Percentiles rank a stretch among this genome's conserved stretches.
Conservation (phyloP, 208 protist species). For the Trypanosoma cruzi region DNA sequence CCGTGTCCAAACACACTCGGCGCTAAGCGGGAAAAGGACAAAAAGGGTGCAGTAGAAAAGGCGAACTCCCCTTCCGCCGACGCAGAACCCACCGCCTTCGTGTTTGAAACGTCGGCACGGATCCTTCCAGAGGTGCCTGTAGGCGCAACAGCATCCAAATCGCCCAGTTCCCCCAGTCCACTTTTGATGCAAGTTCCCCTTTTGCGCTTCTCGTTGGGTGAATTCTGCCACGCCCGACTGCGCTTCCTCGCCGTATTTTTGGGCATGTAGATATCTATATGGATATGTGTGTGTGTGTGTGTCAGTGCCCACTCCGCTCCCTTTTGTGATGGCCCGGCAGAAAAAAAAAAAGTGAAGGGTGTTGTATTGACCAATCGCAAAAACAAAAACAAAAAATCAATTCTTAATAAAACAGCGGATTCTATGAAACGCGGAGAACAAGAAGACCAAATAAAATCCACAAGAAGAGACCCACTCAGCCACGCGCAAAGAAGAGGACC, state of each 20-base stretch:
- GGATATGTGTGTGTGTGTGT: neutral
- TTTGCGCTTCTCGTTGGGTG: slow-evolving; percentile 39
- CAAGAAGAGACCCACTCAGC: no score
- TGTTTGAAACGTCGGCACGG: neutral
- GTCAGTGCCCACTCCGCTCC: neutral
- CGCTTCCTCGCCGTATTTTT: slow-evolving; percentile 20
- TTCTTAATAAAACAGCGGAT: no score
- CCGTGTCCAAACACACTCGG: slow-evolving; percentile 61
- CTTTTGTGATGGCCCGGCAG: neutral
- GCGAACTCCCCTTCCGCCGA: neutral
- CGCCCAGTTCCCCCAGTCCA: slow-evolving; percentile 62
- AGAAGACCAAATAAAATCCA: no score
- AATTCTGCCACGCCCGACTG: neutral
- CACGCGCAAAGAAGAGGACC: no score
- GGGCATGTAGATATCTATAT: no score
- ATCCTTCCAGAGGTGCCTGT: neutral
- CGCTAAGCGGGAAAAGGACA: slow-evolving; percentile 7
- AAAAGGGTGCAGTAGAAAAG: neutral
- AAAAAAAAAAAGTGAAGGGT: neutral
- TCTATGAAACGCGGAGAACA: no score
- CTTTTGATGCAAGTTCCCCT: slow-evolving; percentile 68
- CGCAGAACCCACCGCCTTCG: neutral
- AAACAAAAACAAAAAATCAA: no score
- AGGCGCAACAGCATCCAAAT: slow-evolving; percentile 52
- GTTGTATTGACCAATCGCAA: no score